A percentile compares a stretch with the other conserved stretches of the same genome.
Conservation (phyloP, 2,329 filamentous ascomycete species). For the Pestalotiopsis sp. region DNA sequence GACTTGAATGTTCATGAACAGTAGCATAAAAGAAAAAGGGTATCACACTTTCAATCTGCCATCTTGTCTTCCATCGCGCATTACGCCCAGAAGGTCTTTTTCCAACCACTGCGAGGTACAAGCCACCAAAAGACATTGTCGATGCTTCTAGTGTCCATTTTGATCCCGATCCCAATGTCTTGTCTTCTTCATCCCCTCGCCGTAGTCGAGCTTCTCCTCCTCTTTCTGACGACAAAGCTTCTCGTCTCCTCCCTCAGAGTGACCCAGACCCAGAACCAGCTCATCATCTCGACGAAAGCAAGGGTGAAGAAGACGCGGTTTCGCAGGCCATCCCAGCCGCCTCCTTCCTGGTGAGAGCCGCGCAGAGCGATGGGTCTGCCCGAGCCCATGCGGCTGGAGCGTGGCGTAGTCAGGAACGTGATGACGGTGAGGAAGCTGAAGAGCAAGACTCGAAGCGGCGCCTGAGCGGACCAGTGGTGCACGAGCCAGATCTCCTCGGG, state of each 20-base stretch:
- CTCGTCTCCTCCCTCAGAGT: conserved; percentile 68
- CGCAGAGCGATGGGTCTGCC: conserved; percentile 34
- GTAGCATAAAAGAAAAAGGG: not conserved
- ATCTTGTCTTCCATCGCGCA: not conserved
- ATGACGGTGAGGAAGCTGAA: conserved; percentile 57
- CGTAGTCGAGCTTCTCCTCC: conserved; percentile 29
- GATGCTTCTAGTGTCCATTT: not conserved
- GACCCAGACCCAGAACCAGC: conserved; percentile 86
- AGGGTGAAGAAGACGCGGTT: conserved; percentile 86
- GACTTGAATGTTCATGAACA: not conserved
- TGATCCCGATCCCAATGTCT: not conserved
- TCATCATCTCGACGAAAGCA: conserved; percentile 79
- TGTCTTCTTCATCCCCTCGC: not conserved
- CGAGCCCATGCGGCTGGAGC: conserved; percentile 43
- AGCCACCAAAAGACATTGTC: too few relatives aligned
- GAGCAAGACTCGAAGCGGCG: conserved; percentile 57
- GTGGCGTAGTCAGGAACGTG: conserved; percentile 43
- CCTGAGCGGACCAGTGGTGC: conserved; percentile 69
- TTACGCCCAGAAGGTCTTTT: not conserved
- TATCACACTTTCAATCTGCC: not conserved
- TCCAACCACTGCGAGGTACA: too few relatives aligned
- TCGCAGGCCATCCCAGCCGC: conserved; percentile 70
- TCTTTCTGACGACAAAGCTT: conserved; percentile 42
- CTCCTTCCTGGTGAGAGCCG: conserved; percentile 37
- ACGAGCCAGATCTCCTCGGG: conserved; percentile 67